Conservation (phyloP, 768 basidiomycete species). For the Postia placenta region DNA sequence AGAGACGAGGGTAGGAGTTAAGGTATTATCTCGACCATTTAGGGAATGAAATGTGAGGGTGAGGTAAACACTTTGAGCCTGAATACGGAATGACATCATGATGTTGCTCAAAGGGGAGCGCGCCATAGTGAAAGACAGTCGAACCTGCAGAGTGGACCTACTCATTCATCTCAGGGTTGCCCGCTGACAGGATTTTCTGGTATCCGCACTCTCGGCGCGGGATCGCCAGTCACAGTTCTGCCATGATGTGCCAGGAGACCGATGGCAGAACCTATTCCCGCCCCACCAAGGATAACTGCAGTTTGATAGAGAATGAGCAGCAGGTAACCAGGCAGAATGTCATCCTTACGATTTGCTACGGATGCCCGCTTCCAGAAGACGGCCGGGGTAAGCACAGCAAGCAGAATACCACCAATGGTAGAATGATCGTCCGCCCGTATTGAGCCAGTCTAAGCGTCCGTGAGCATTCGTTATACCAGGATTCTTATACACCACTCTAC, state of each 20-base stretch:
- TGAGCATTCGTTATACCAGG: neutral
- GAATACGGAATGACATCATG: too few relatives aligned
- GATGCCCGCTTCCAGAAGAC: constrained; percentile 67
- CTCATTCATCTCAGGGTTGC: too few relatives aligned
- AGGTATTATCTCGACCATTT: too few relatives aligned
- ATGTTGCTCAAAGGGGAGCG: too few relatives aligned
- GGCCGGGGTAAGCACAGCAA: constrained; percentile 59
- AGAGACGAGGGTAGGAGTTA: constrained; percentile 27
- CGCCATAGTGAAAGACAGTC: too few relatives aligned
- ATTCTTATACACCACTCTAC: neutral
- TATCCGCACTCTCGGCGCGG: constrained; percentile 34
- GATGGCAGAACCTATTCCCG: constrained; percentile 55
- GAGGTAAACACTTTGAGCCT: too few relatives aligned
- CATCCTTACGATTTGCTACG: constrained; percentile 48
- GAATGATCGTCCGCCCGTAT: constrained; percentile 69
- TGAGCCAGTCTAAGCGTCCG: constrained; percentile 52
- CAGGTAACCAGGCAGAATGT: too few relatives aligned
- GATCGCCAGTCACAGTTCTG: constrained; percentile 49
- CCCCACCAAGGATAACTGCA: constrained; percentile 69
- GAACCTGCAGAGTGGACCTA: too few relatives aligned
- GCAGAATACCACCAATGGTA: constrained; percentile 65
- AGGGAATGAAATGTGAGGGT: neutral
- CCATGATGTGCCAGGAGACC: constrained; percentile 55
- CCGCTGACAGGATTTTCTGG: constrained; percentile 25
- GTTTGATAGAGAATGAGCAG: too few relatives aligned